Percentiles rank a stretch among this genome's conserved stretches.
These are phyloP conservation scores for Grifola frondosa DNA, from an alignment of 1,284 basidiomycete genomes.

Conservation along the genomic window DNA sequence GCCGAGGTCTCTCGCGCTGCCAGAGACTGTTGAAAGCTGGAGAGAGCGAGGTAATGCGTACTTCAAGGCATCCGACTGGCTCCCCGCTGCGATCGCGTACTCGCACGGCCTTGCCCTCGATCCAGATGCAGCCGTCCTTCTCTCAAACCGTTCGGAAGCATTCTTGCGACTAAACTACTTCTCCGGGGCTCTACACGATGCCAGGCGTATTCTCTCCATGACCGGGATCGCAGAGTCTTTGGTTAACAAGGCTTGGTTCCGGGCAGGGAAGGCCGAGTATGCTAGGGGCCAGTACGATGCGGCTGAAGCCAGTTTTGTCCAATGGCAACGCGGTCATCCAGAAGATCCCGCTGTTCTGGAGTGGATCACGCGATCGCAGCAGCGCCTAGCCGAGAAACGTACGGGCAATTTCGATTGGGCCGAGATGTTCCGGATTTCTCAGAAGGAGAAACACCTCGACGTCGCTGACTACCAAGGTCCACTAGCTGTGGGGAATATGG, in stretches of 20 bases:
- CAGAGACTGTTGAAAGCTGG: constrained; percentile 15
- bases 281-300: constrained; percentile 12
- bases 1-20: background rate
- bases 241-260: constrained; percentile 9
- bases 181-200: constrained; percentile 23
- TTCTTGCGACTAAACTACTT: constrained; percentile 23
- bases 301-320: constrained; percentile 11
- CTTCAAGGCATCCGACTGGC: constrained; percentile 21
- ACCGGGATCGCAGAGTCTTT: background rate
- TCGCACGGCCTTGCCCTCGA: constrained; percentile 21
- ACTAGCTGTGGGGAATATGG: constrained; percentile 11
- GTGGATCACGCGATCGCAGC: constrained; percentile 14
- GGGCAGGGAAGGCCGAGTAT: constrained; percentile 13
- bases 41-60: constrained; percentile 14
- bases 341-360: constrained; percentile 8
- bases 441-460: constrained; percentile 13
- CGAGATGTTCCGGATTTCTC: constrained; percentile 11
- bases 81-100: constrained; percentile 26
- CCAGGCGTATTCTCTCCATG: constrained; percentile 14
- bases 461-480: constrained; percentile 20
- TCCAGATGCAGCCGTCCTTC: constrained; percentile 12
- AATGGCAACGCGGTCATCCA: constrained; percentile 9
- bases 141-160: constrained; percentile 21
- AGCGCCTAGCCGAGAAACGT: constrained; percentile 9
- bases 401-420: constrained; percentile 20